Base-by-base conservation (phyloP, 2,329 filamentous ascomycete species). In the Penicillium sp. region DNA sequence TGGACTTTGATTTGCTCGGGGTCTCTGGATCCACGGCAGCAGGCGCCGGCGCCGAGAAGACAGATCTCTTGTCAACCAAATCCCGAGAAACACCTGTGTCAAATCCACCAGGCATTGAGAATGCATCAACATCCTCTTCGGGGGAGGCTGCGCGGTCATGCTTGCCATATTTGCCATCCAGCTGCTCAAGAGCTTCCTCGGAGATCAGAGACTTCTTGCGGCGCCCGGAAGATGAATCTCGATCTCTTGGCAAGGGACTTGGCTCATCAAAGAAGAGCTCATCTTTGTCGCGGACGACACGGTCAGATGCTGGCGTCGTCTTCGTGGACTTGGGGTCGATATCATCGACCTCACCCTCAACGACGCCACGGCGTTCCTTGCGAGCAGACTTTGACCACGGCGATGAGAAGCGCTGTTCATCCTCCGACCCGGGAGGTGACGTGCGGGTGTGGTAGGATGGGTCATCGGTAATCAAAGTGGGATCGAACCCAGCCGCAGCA, bases 401-500 rank as follows among this genome's bases (percentile, higher is more conserved):
- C 13, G 70, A 70, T 46, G 72, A 70, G 57, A 83, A 82, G 49
- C 72, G 61, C n/a, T 60, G 63, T 42, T 79, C 77, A 53, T 80
- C 78, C 55, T 81, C 78, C 3, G 81, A 79, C 4, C 79, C 79
- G 3, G 83, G 82, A 7, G 84, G 82, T 1, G 83, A 86, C 45
- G 81, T 78, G 25, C 85, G 81, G 42, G 76, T 77, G 55, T 80
- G 80, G 60, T 83, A 89, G 1, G 68, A 72, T 0, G 81, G 80
- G 58, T 89, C 78, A 38, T 87, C 75, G 30, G 86, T 84, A 38
- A 89, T 82, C 49, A 89, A 81, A 34, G 86, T 79, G 4, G 84
- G 81, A 60, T 88, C 79, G 55, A 89, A 89, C 0, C 86, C 86
- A 38, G 82, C 80, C n/a, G 82, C 79, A 62, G 84, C 72, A 41